phyloP scores from a whole-genome alignment of 768 basidiomycete genomes.

The Tylopilus sp. region DNA sequence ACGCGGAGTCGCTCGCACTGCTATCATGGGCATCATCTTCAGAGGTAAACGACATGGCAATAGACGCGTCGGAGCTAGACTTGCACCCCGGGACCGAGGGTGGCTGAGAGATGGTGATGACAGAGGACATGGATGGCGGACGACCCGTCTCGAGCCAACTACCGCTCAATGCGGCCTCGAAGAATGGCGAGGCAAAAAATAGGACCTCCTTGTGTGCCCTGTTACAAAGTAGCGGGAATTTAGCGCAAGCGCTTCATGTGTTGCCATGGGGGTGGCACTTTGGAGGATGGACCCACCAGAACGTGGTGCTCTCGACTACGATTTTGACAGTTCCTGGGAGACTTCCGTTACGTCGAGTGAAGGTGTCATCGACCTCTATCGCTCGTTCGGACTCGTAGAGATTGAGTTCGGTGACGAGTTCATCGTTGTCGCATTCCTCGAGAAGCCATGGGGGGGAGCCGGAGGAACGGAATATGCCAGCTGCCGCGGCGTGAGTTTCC shows the following conservation, averaged over 20 bases:
- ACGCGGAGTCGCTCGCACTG: slow-evolving; percentile 25
- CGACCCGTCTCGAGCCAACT: slow-evolving; percentile 90
- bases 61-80: slow-evolving; percentile 37
- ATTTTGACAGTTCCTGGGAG: slow-evolving; percentile 91
- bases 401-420: slow-evolving; percentile 65
- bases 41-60: slow-evolving; percentile 60
- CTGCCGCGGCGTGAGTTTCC: slow-evolving; percentile 84
- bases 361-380: slow-evolving; percentile 80
- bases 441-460: slow-evolving; percentile 79
- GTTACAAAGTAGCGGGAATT: neutral
- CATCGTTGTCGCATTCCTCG: slow-evolving; percentile 70
- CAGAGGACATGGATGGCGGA: slow-evolving; percentile 74
- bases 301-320: slow-evolving; percentile 82
- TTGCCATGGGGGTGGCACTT: neutral
- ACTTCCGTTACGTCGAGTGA: slow-evolving; percentile 52
- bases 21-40: slow-evolving; percentile 44
- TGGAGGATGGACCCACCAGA: slow-evolving; percentile 66
- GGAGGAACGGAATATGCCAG: slow-evolving; percentile 79
- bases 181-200: slow-evolving; percentile 93
- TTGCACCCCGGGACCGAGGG: slow-evolving; percentile 54
- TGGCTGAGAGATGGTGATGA: slow-evolving; percentile 81
- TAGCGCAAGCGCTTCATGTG: neutral
- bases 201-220: slow-evolving; percentile 93
- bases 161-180: slow-evolving; percentile 86
- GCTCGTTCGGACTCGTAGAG: slow-evolving; percentile 63